Percentiles rank a stretch among this genome's conserved stretches.
Evolutionary conservation across 208 protist genomes (phyloP).

Genomic region (Pavlovales sp.): DNA sequence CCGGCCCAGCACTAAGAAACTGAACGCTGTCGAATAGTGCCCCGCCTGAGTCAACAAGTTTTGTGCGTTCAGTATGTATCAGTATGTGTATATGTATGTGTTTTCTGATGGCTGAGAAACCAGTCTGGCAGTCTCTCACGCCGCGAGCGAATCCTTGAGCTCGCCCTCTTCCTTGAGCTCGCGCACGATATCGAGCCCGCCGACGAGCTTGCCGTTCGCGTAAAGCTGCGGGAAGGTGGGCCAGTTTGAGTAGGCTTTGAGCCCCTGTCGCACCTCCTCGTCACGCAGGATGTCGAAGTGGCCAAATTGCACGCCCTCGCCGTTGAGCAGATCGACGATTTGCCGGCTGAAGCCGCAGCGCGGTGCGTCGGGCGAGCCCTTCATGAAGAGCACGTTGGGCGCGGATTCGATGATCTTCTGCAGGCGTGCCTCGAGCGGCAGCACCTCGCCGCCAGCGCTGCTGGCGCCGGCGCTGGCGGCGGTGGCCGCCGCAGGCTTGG

Average conservation of each 20-base stretch:
- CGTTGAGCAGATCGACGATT: conserved; percentile 44
- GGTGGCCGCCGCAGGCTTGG: neutral
- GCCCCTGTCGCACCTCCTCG: conserved; percentile 49
- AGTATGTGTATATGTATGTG: too few relatives aligned
- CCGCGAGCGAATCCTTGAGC: conserved; percentile 7
- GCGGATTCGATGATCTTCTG: conserved; percentile 6
- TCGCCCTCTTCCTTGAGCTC: conserved; percentile 48
- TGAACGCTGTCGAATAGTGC: too few relatives aligned
- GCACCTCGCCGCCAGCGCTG: neutral
- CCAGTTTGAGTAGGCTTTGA: conserved; percentile 56
- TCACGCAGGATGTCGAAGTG: conserved; percentile 51
- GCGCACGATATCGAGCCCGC: conserved; percentile 53
- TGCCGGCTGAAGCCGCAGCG: conserved; percentile 44
- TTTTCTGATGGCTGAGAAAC: too few relatives aligned
- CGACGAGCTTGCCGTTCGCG: conserved; percentile 48
- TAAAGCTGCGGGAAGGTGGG: conserved; percentile 57
- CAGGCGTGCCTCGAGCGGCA: conserved; percentile 16
- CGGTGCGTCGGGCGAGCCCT: conserved; percentile 50
- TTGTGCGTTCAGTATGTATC: too few relatives aligned
- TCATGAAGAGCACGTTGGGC: conserved; percentile 55
- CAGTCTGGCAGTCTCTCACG: too few relatives aligned
- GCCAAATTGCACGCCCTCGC: conserved; percentile 1
- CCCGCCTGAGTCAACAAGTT: too few relatives aligned
- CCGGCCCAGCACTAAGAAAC: too few relatives aligned
- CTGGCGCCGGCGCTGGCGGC: neutral